These are phyloP conservation scores for Mycena haematopus DNA, from an alignment of 768 basidiomycete genomes.

Conservation along the genomic window DNA sequence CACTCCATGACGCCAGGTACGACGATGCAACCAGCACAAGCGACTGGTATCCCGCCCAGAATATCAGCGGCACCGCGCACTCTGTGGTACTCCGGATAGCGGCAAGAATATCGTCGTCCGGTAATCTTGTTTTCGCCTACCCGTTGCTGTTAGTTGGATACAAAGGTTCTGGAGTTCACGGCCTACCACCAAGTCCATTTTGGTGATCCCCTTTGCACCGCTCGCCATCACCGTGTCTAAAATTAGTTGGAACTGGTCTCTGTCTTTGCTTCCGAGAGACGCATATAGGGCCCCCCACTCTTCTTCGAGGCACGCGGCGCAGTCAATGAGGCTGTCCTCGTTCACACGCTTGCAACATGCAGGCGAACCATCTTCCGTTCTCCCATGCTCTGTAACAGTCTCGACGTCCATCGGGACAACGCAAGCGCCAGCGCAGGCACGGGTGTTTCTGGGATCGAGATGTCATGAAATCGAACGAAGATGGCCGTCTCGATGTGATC, in stretches of 20 bases:
- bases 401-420: slow-evolving; percentile 28
- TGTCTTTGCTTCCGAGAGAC: slow-evolving; percentile 37
- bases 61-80: slow-evolving; percentile 59
- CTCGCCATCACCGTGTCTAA: slow-evolving; percentile 43
- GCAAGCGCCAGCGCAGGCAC: slow-evolving; percentile 30
- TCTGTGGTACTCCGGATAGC: slow-evolving; percentile 52
- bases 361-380: slow-evolving; percentile 44
- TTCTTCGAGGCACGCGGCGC: slow-evolving; percentile 51
- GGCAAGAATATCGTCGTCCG: slow-evolving; percentile 34
- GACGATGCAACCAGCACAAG: slow-evolving; percentile 63
- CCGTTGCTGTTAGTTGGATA: slow-evolving; percentile 25
- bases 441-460: slow-evolving; percentile 27
- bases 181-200: slow-evolving; percentile 45
- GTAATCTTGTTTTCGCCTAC: slow-evolving; percentile 30
- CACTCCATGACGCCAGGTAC: slow-evolving; percentile 61
- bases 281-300: slow-evolving; percentile 42
- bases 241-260: slow-evolving; percentile 40
- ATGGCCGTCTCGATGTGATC: slow-evolving; percentile 82
- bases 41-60: slow-evolving; percentile 69
- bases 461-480: slow-evolving; percentile 48
- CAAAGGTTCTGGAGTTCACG: slow-evolving; percentile 2
- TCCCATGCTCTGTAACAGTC: slow-evolving; percentile 47
- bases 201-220: slow-evolving; percentile 48
- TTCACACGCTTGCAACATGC: slow-evolving; percentile 55
- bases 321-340: slow-evolving; percentile 48